phyloP scores from a whole-genome alignment of 2,329 filamentous ascomycete genomes.

The Plenodomus lindquistii region DNA sequence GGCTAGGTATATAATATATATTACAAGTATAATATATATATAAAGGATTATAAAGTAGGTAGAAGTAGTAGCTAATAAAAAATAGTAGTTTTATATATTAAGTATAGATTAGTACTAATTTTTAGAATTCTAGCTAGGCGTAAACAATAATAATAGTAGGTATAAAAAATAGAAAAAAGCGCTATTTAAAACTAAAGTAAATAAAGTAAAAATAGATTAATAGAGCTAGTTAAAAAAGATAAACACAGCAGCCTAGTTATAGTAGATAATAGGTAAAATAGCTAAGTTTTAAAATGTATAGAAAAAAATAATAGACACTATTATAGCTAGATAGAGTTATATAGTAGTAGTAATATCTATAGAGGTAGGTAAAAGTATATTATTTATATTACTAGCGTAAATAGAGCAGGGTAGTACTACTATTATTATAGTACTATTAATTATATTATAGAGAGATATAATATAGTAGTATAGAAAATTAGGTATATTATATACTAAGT shows the following conservation, averaged over 20 bases:
- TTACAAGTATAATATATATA: slow-evolving; percentile 14
- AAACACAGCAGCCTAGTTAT: slow-evolving; percentile 8
- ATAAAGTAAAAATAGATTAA: slow-evolving; percentile 5
- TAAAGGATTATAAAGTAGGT: slow-evolving; percentile 14
- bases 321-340: slow-evolving; percentile 18
- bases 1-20: slow-evolving; percentile 9
- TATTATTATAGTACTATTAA: slow-evolving; percentile 26
- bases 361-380: slow-evolving; percentile 29
- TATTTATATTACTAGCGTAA: slow-evolving; percentile 32
- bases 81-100: slow-evolving; percentile 11
- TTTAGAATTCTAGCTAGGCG: slow-evolving; percentile 12
- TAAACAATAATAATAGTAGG: not conserved
- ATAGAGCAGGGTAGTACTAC: slow-evolving; percentile 13
- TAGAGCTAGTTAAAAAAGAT: slow-evolving; percentile 7
- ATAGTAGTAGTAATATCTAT: slow-evolving; percentile 25
- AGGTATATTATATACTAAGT: slow-evolving; percentile 18
- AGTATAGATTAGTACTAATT: slow-evolving; percentile 23
- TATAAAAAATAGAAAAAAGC: slow-evolving; percentile 6
- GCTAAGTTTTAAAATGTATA: slow-evolving; percentile 19
- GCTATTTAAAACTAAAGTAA: slow-evolving; percentile 9
- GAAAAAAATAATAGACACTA: slow-evolving; percentile 19
- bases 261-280: slow-evolving; percentile 12
- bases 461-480: slow-evolving; percentile 13
- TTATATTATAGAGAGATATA: slow-evolving; percentile 26
- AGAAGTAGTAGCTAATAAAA: slow-evolving; percentile 8